A percentile compares a stretch with the other conserved stretches of the same genome.
phyloP scores from a whole-genome alignment of 1,284 basidiomycete species.

The Trametes polyzona region DNA sequence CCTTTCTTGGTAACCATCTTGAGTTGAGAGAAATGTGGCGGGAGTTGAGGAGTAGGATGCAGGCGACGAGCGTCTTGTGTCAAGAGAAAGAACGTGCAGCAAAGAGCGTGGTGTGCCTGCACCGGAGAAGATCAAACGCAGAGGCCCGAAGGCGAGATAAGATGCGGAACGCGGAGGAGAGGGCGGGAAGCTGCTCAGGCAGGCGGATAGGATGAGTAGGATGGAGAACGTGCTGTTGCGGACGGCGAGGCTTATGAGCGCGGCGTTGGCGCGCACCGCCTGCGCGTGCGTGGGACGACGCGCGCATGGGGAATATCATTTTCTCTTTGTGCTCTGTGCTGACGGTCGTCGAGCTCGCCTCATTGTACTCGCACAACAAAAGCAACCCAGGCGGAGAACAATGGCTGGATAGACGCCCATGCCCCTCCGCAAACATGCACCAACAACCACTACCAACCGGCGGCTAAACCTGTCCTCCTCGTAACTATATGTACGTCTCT shows the following conservation, averaged over 20 bases:
- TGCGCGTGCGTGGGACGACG: slow-evolving; percentile 1
- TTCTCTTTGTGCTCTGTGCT: slow-evolving; percentile 3
- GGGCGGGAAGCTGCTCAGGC: slow-evolving; percentile 3
- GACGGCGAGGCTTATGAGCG: slow-evolving; percentile 10
- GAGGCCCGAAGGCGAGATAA: slow-evolving; percentile 11
- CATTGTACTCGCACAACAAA: slow-evolving; percentile 18
- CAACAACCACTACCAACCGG: too few species aligned
- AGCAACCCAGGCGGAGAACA: slow-evolving; percentile 8
- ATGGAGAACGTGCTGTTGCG: slow-evolving; percentile 9
- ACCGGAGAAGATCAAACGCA: slow-evolving; percentile 10
- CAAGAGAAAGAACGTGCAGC: slow-evolving; percentile 3
- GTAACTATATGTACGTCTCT: not conserved
- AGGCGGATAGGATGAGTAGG: slow-evolving; percentile 7
- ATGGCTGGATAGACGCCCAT: not conserved
- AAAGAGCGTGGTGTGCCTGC: slow-evolving; percentile 15
- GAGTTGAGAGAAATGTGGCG: not conserved
- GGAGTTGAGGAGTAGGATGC: not conserved
- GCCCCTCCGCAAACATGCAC: not conserved
- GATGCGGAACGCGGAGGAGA: slow-evolving; percentile 6
- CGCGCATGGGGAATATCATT: slow-evolving; percentile 7
- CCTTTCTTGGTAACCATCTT: slow-evolving; percentile 10
- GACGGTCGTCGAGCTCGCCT: slow-evolving; percentile 7
- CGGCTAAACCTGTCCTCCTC: too few species aligned
- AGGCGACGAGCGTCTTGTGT: not conserved
- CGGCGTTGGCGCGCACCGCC: slow-evolving; percentile 6